These are phyloP conservation scores for Ceriops zippeliana DNA, from an alignment of 345 rosid species.

Conservation along the genomic window DNA sequence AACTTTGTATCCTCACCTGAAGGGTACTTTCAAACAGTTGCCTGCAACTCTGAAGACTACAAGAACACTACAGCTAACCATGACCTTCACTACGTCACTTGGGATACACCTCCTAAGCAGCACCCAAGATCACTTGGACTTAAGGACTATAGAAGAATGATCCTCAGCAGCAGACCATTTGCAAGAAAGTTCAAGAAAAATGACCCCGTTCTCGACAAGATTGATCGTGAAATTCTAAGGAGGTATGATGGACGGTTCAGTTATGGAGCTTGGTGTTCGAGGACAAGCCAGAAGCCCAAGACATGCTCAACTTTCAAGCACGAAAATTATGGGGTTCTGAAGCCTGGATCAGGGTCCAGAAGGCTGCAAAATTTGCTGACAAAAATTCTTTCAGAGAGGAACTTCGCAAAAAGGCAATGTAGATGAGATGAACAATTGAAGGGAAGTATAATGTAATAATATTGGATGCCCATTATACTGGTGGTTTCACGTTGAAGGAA, in stretches of 20 bases:
- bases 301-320: conserved; percentile 30
- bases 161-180: conserved; percentile 70
- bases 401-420: conserved; percentile 63
- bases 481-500: neutral
- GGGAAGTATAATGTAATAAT: neutral
- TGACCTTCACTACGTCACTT: conserved; percentile 78
- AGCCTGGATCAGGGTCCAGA: conserved; percentile 76
- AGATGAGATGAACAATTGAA: conserved; percentile 23
- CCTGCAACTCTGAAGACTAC: conserved; percentile 79
- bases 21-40: conserved; percentile 86
- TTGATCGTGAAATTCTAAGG: conserved; percentile 69
- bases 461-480: neutral
- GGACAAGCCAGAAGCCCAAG: conserved; percentile 19
- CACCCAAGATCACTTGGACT: conserved; percentile 65
- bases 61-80: conserved; percentile 80
- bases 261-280: conserved; percentile 57
- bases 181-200: conserved; percentile 81
- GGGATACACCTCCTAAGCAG: conserved; percentile 98
- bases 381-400: conserved; percentile 44
- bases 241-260: conserved; percentile 34
- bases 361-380: conserved; percentile 55
- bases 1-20: conserved; percentile 88
- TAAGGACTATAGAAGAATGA: conserved; percentile 65
- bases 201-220: conserved; percentile 61
- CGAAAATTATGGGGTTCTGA: conserved; percentile 42